Conservation (phyloP, 805 yeast genomes). For the Candida ficus region DNA sequence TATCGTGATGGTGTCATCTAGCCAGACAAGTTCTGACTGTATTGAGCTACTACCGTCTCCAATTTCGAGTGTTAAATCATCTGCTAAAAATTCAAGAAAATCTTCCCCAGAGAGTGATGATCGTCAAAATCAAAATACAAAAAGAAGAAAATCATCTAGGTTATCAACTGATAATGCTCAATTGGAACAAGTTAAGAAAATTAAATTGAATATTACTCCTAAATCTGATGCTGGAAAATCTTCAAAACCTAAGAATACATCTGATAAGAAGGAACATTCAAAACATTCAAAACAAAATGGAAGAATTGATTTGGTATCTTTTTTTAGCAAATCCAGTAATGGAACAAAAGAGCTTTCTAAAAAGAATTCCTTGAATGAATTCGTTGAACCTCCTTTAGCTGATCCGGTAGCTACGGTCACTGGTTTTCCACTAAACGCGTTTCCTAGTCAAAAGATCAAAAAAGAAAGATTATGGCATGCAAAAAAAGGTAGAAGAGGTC, state of each 20-base stretch:
- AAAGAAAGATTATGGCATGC: slow-evolving; percentile 51
- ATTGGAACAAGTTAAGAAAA: background rate
- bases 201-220: no score
- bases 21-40: background rate
- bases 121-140: background rate
- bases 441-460: slow-evolving; percentile 56
- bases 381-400: slow-evolving; percentile 52
- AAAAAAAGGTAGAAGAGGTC: slow-evolving; percentile 25
- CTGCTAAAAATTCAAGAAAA: background rate
- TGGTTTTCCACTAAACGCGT: slow-evolving; percentile 68
- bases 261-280: no score
- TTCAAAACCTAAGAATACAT: no score
- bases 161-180: background rate
- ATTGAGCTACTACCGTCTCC: background rate
- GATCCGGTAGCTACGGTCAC: slow-evolving; percentile 56
- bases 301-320: no score
- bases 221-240: no score
- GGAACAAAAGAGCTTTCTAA: no score
- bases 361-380: slow-evolving; percentile 2
- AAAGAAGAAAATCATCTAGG: slow-evolving; percentile 1
- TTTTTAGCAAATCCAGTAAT: no score
- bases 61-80: background rate
- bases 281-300: no score
- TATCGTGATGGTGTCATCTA: background rate
- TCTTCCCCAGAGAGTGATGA: background rate